Conservation (phyloP, 1,139 yeast species). For the Scheffersomyces titani region DNA sequence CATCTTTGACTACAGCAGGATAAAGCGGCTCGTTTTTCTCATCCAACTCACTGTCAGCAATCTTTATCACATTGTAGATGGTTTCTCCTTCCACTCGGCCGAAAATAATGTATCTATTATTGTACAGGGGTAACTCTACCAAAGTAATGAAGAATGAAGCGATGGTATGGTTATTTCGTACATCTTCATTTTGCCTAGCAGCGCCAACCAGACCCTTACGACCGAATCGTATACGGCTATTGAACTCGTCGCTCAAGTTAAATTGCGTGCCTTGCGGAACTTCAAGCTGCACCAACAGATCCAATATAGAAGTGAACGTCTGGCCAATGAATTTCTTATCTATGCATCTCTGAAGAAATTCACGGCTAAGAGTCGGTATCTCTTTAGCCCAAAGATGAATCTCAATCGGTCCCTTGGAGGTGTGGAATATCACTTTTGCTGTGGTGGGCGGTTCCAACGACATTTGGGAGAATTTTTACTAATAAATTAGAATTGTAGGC, state of each 20-base stretch:
- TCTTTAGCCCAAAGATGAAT: conserved; percentile 76
- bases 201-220: conserved; percentile 61
- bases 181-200: conserved; percentile 29
- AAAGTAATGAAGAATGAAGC: conserved; percentile 58
- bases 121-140: conserved; percentile 44
- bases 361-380: conserved; percentile 51
- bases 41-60: conserved; percentile 52
- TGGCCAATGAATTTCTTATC: conserved; percentile 43
- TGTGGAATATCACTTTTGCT: conserved; percentile 56
- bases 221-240: conserved; percentile 54
- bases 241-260: conserved; percentile 47
- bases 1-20: conserved; percentile 47
- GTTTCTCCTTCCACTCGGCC: conserved; percentile 68
- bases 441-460: conserved; percentile 57
- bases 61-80: conserved; percentile 53
- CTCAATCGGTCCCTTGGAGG: conserved; percentile 62
- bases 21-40: conserved; percentile 47
- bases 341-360: conserved; percentile 52
- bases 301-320: conserved; percentile 41
- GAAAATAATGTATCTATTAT: conserved; percentile 52
- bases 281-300: conserved; percentile 41
- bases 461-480: background rate
- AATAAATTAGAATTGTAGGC: background rate
- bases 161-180: conserved; percentile 35
- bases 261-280: conserved; percentile 11